Evolutionary conservation across 768 basidiomycete species (phyloP), one percentile per base, ranked within the genome.

Genomic region (Leccinum subgranulosum): DNA sequence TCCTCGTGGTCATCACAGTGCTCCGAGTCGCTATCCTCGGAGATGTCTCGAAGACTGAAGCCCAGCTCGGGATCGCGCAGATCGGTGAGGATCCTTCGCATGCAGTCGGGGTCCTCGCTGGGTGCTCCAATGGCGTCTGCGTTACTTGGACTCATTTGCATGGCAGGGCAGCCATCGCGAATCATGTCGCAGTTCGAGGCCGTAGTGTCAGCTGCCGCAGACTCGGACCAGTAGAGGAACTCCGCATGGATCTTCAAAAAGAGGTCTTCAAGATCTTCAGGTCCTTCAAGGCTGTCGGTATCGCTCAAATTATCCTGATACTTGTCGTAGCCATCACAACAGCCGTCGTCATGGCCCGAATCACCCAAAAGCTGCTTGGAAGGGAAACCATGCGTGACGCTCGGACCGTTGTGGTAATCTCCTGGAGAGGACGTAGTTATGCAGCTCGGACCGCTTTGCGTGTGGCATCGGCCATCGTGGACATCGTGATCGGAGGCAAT

Each of bases 1-100:
- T 50, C 51, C 0, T 39, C 52, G 2, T 57, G 43, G n/a, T 56
- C 53, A 6, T 48, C 43, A 21, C 0, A 11, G 36, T 50, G 45
- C 17, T 51, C 60, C 23, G 53, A 53, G 2, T 58, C 61, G 49
- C 41, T 52, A 19, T 58, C 55, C 25, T 63, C 57, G 25, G 51
- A 56, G 7, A 59, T 27, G 3, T 47, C 2, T 4, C 45, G 53
- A 49, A 58, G 53, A 7, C 6, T 36, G 6, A 31, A 41, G 15
- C 66, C 62, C 36, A 69, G 4, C 9, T 9, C 5, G 34, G 57
- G 54, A 28, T 69, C 57, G 2, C 62, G 55, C n/a, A 66, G 60
- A 12, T 58, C 56, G n/a, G 36, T 41, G 17, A 64, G 62, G 3
- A 66, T 43, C 25, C 21, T 55, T 4, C 50, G 54, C 62, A 69